Evolutionary conservation across 1,284 basidiomycete genomes (phyloP), one percentile per base, ranked within the genome.

Genomic region (Anthracocystis panici-leucophaei): DNA sequence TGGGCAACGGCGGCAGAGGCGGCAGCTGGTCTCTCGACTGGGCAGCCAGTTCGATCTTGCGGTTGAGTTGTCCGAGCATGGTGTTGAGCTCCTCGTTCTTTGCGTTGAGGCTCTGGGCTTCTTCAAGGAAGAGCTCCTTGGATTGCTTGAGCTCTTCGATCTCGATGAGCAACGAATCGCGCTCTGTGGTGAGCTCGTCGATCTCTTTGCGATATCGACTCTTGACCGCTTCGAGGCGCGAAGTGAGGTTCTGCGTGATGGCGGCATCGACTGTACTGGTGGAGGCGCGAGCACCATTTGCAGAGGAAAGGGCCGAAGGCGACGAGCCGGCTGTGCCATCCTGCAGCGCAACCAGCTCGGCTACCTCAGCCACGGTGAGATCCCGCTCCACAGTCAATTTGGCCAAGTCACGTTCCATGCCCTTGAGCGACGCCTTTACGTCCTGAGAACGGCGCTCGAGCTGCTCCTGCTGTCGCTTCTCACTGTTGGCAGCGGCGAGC

Each of bases 11-110:
- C 9, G 65, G 69, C 46, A 71, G 48, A 23, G 67, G 56, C 11
- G 75, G 66, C 20, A 73, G 54, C 21, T 69, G 68, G 14, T 72
- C 62, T 5, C 63, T 63, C 0, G 65, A 57, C 23, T 69, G 68
- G 0, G 66, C 67, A 14, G 57, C 70, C 4, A 68, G 42, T 54
- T 80, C 79, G 57, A 82, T 57, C 20, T 68, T 68, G 42, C 70
- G 70, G 20, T 64, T 63, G 49, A 82, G 63, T 62, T 93, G 91
- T 2, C 91, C 88, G 77, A 92, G 92, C 56, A 96, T 89, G 82
- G 94, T 92, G 6, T 92, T 92, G 12, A 98, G 89, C 84, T 95
- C 93, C 81, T 96, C 94, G 86, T 98, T 97, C 63, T 94, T 91
- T 16, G 91, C 91, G 82, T 94, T 94, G 54, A 99, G 89, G 21